These are phyloP conservation scores for Nematodospora valgi DNA, from an alignment of 805 yeast species.

Conservation along the genomic window DNA sequence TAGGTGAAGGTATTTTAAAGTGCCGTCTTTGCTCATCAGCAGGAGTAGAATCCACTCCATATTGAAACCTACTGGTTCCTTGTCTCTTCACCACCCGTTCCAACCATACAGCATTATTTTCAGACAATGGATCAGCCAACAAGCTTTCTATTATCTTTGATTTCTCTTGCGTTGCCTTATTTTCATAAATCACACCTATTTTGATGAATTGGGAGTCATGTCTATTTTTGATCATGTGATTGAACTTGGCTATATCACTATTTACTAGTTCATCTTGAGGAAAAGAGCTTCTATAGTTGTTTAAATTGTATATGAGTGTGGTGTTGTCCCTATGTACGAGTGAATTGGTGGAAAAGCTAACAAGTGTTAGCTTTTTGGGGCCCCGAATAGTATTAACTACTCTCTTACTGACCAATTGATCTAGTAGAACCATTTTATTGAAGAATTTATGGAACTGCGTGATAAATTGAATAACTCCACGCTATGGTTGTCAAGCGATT, in stretches of 20 bases:
- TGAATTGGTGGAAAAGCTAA: too few species aligned
- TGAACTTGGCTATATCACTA: conserved; percentile 7
- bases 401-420: too few species aligned
- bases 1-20: conserved; percentile 8
- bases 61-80: conserved; percentile 19
- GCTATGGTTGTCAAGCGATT: too few species aligned
- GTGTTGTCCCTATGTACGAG: conserved; percentile 1
- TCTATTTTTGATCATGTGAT: conserved; percentile 2
- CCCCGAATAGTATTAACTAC: too few species aligned
- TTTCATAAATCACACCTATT: conserved; percentile 34
- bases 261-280: conserved; percentile 8
- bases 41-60: conserved; percentile 4
- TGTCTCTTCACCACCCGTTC: conserved; percentile 20
- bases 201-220: conserved; percentile 14
- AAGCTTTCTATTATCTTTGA: conserved; percentile 34
- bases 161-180: conserved; percentile 13
- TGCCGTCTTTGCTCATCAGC: neutral
- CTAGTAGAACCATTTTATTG: too few species aligned
- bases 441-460: too few species aligned
- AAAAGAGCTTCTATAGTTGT: conserved; percentile 8
- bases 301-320: conserved; percentile 7
- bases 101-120: conserved; percentile 30
- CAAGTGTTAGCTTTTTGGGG: too few species aligned
- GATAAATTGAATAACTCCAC: too few species aligned
- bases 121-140: conserved; percentile 40